Percentiles rank a stretch among this genome's conserved stretches.
phyloP scores from a whole-genome alignment of 2,329 filamentous ascomycete species.

The Botrytis sinoallii region DNA sequence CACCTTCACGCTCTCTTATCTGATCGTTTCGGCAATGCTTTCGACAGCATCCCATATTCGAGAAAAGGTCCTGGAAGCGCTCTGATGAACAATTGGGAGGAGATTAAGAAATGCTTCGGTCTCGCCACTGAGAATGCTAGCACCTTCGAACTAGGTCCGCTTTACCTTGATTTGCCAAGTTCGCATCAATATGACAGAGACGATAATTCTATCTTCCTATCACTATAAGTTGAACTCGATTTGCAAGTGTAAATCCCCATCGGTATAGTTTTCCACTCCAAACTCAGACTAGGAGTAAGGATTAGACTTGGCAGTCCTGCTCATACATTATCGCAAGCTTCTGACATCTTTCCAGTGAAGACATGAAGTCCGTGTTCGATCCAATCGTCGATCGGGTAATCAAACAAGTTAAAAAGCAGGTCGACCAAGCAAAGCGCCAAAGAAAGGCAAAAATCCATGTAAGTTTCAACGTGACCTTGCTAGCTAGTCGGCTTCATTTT shows the following conservation, averaged over 20 bases:
- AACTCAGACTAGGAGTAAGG: not conserved
- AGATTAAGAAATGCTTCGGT: conserved; percentile 25
- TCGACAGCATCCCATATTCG: conserved; percentile 22
- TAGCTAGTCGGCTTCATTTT: no score
- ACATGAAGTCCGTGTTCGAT: conserved; percentile 31
- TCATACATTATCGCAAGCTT: fast-evolving
- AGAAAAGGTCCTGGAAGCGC: conserved; percentile 27
- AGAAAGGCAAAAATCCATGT: conserved; percentile 26
- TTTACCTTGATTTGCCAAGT: conserved; percentile 23
- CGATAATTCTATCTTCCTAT: conserved; percentile 21
- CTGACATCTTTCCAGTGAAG: conserved; percentile 18
- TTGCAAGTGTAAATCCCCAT: not conserved
- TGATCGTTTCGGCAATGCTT: conserved; percentile 24
- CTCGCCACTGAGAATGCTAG: conserved; percentile 8
- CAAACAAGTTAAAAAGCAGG: conserved; percentile 25
- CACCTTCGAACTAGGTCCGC: conserved; percentile 18
- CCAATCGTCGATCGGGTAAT: conserved; percentile 27
- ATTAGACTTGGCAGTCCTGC: not conserved
- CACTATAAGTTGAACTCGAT: conserved; percentile 22
- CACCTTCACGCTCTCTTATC: conserved; percentile 28
- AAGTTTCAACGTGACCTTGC: not conserved
- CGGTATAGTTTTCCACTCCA: not conserved
- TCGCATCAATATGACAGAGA: conserved; percentile 25
- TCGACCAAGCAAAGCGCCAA: conserved; percentile 19
- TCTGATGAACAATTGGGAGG: conserved; percentile 27